Evolutionary conservation across 106 monocot genomes (phyloP).

Genomic region (Apostasia ramifera): DNA sequence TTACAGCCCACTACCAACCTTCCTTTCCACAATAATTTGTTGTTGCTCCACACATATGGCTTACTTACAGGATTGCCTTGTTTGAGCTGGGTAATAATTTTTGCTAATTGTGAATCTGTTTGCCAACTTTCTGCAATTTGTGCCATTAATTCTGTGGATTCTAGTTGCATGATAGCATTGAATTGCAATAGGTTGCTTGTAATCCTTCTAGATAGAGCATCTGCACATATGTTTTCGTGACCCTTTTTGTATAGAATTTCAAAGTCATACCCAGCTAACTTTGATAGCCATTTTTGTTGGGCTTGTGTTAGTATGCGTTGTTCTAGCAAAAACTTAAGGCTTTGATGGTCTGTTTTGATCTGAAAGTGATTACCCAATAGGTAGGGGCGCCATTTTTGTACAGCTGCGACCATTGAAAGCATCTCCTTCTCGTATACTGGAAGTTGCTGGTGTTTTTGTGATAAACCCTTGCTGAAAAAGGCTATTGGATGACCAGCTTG

Average conservation of each 20-base stretch:
- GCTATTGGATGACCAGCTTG: slow-evolving; percentile 6
- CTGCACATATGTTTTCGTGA: background rate
- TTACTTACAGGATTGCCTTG: too few relatives aligned
- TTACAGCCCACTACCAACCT: background rate
- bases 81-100: background rate
- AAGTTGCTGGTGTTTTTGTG: background rate
- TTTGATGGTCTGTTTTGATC: slow-evolving; percentile 2
- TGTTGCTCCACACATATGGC: too few relatives aligned
- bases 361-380: background rate
- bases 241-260: slow-evolving; percentile 5
- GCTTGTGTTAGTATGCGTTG: background rate
- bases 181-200: background rate
- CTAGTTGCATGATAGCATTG: background rate
- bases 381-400: background rate
- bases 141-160: too few relatives aligned
- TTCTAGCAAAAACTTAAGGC: background rate
- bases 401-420: too few relatives aligned
- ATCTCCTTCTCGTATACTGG: background rate
- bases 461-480: slow-evolving; percentile 9
- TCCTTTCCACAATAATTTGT: background rate
- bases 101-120: background rate
- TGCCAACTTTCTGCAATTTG: too few relatives aligned
- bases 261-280: slow-evolving; percentile 5
- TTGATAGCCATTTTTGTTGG: background rate
- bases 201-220: background rate